Conservation (phyloP, 345 rosid genomes). For the Carallia brachiata region DNA sequence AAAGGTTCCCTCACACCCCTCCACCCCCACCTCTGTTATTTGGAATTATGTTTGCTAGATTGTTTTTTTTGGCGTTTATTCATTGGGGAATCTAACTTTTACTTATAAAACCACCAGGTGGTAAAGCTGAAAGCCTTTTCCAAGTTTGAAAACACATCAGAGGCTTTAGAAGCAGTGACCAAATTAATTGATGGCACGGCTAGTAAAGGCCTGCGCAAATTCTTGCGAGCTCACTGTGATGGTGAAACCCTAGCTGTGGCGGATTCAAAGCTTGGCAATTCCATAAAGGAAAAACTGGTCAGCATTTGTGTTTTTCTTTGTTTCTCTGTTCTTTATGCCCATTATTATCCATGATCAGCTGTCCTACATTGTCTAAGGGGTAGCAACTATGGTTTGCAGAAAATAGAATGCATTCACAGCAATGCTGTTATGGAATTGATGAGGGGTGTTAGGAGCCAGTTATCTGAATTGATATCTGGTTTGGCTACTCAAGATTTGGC, state of each 20-base stretch:
- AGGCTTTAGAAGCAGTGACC: slow-evolving; percentile 77
- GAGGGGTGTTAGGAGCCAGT: slow-evolving; percentile 82
- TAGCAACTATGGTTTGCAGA: slow-evolving; percentile 40
- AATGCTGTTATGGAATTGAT: slow-evolving; percentile 83
- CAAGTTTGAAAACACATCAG: slow-evolving; percentile 87
- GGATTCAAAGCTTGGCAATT: slow-evolving; percentile 89
- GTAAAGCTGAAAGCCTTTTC: slow-evolving; percentile 82
- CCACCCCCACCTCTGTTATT: not conserved
- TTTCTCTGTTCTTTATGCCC: slow-evolving; percentile 21
- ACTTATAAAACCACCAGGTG: slow-evolving; percentile 35
- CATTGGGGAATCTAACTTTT: not conserved
- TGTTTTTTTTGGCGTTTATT: not conserved
- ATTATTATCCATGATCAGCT: too few relatives aligned
- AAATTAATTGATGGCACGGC: slow-evolving; percentile 68
- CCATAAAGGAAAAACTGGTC: slow-evolving; percentile 85
- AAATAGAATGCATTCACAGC: slow-evolving; percentile 91
- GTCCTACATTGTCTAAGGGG: not conserved
- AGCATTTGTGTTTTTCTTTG: slow-evolving; percentile 8
- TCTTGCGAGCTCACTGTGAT: slow-evolving; percentile 62
- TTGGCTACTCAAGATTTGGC: slow-evolving; percentile 74
- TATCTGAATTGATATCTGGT: slow-evolving; percentile 79
- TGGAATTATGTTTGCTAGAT: not conserved
- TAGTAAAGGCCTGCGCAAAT: slow-evolving; percentile 75
- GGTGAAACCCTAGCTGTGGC: slow-evolving; percentile 76
- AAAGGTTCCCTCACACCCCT: slow-evolving; percentile 37